Evolutionary conservation across 116 monocot genomes (phyloP).

Genomic region (Zostera marina): DNA sequence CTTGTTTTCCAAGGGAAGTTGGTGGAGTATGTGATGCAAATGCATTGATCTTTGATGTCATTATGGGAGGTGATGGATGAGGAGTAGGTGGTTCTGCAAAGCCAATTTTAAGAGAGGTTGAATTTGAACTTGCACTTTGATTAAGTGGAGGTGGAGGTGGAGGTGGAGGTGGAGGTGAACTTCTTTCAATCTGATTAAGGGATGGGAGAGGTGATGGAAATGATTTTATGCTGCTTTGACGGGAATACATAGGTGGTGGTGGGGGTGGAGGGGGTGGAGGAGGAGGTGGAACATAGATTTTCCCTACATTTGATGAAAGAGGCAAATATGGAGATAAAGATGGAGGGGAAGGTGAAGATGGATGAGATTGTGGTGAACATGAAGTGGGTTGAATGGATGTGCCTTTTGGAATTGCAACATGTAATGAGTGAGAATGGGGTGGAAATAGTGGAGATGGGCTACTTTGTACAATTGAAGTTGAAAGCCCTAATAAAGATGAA

Average conservation of each 20-base stretch:
- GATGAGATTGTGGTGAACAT: slow-evolving; percentile 6
- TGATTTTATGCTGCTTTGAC: not conserved
- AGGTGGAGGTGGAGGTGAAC: slow-evolving; percentile 9
- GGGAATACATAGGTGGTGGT: slow-evolving; percentile 2
- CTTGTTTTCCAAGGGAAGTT: slow-evolving; percentile 6
- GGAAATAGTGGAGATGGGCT: slow-evolving; percentile 4
- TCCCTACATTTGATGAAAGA: not conserved
- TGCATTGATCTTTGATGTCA: too few relatives aligned
- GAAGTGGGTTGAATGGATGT: too few relatives aligned
- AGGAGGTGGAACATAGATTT: too few relatives aligned
- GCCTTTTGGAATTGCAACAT: not conserved
- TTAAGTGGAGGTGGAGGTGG: slow-evolving; percentile 5
- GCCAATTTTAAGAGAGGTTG: not conserved
- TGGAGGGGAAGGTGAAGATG: not conserved
- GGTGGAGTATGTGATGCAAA: slow-evolving; percentile 4
- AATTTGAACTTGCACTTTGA: not conserved
- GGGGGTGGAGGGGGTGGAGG: slow-evolving; percentile 13
- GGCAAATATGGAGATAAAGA: too few relatives aligned
- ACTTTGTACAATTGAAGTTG: slow-evolving; percentile 1
- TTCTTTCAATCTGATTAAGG: not conserved
- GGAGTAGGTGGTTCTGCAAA: too few relatives aligned
- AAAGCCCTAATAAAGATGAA: not conserved
- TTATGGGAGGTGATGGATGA: too few relatives aligned
- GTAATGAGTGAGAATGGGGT: not conserved
- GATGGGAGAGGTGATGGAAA: not conserved